Evolutionary conservation across 2,329 filamentous ascomycete species (phyloP), one percentile per base, ranked within the genome.

Genomic region (Fusarium bactridioides): DNA sequence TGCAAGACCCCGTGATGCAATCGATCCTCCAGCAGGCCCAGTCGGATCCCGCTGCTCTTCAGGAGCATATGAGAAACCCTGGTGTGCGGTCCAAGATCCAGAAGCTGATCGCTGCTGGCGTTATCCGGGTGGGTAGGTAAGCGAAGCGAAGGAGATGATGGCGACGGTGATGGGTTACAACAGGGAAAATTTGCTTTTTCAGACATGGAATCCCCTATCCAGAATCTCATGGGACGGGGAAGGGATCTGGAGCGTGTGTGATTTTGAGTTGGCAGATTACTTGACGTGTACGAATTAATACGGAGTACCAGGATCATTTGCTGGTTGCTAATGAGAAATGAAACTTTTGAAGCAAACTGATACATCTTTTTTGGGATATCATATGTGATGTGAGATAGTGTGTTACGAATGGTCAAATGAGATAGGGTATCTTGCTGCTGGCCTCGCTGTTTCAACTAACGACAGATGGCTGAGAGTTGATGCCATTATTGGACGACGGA

Each of bases 1-100:
- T 98, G 84, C 92, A 95, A 82, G 96, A 99, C 80, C 96, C 96
- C 21, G 92, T 99, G 80, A 98, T 99, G 95, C 94, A 99, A 85
- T 93, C 92, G 74, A 98, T 98, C 75, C 89, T 98, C 63, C 95
- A 98, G 82, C 96, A 99, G 85, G 96, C 96, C 50, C 97, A 98
- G 87, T 91, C 90, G 61, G 93, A 99, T 79, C 96, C 96, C 23
- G 92, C 92, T 54, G 96, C 96, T 50, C 89, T 99, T 71, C 92
- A 97, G 81, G 95, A 99, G 82, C 97, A 99, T 84, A 97, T 99
- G 93, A 93, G 91, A 86, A 99, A 98, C 86, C 89, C 94, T 1
- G 88, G 87, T 65, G 93, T 99, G 76, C 88, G 91, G 67, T 89
- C 89, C 77, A 97, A 98, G 89, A 93, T 99, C 73, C 94, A 98